Base-by-base conservation (phyloP, 116 monocot species). In the Trichopus zeylanicus region DNA sequence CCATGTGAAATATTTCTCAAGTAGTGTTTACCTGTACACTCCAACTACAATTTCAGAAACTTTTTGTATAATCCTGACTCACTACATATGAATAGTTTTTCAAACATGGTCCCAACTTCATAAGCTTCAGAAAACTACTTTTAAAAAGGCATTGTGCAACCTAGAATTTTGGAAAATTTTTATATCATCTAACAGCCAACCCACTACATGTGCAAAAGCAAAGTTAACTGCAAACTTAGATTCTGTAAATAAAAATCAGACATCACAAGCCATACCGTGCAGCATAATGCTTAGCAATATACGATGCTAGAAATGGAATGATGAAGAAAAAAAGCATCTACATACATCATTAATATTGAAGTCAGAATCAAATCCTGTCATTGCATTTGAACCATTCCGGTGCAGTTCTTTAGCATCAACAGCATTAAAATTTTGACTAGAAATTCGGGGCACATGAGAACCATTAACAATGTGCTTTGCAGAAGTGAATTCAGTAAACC, bases 261-360 rank as follows among this genome's bases (percentile, higher is more conserved):
- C 42, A 42, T 42, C 18, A 0, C n/a, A 42, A 16, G 42, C 0
- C 42, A 42, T 13, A n/a, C n/a, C 12, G n/a, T 42, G 42, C n/a
- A n/a, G 16, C n/a, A 13, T 42, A 42, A n/a, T 12, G 42, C 42
- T 42, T 3, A 42, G n/a, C 13, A 10, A 42, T 12, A 12, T 8
- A 33, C 15, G 15, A 38, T 12, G 11, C 38, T 42, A 15, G n/a
- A 42, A 42, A 42, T n/a, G 13, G 13, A 13, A 42, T 42, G 12
- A 22, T 20, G 20, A 59, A 38, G 38, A 59, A 39, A 8, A 23
- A 26, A 42, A 59, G 9, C 16, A 13, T 54, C 31, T 29, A 73
- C 81, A 78, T 70, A 87, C 87, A 73, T 86, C 81, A 61, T 80
- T 71, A 56, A 54, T 59, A 67, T 31, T 65, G 68, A 35, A 59